Percentiles rank a stretch among this genome's conserved stretches.
phyloP scores from a whole-genome alignment of 2,329 filamentous ascomycete species.

The Epichloe aotearoae region DNA sequence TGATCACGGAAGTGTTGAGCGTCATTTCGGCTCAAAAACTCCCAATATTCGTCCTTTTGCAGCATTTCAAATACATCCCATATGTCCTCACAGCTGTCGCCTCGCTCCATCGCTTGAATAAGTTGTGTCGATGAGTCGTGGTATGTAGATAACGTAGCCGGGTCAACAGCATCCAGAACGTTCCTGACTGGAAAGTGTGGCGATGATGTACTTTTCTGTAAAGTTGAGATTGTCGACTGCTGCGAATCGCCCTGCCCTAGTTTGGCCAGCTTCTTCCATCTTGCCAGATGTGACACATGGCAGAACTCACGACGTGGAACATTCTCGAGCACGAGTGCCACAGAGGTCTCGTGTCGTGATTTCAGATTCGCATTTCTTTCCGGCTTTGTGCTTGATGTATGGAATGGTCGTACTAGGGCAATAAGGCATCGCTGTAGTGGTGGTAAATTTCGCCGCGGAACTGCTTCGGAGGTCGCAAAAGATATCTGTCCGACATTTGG shows the following conservation, averaged over 20 bases:
- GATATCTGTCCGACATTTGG: not conserved
- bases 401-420: slow-evolving; percentile 9
- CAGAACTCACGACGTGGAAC: not conserved
- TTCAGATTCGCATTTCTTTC: not conserved
- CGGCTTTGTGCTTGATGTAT: not conserved
- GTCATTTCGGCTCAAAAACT: slow-evolving; percentile 11
- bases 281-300: slow-evolving; percentile 3
- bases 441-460: not conserved
- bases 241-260: slow-evolving; percentile 7
- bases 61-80: slow-evolving; percentile 17
- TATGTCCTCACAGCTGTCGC: slow-evolving; percentile 12
- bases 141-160: slow-evolving; percentile 6
- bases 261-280: slow-evolving; percentile 10
- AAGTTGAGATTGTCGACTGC: not conserved
- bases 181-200: not conserved
- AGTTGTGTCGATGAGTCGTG: slow-evolving; percentile 10
- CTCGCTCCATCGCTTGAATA: slow-evolving; percentile 10
- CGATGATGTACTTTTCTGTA: not conserved
- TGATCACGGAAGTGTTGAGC: slow-evolving; percentile 17
- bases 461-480: not conserved
- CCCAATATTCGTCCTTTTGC: slow-evolving; percentile 6
- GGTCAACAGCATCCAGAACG: not conserved
- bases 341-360: not conserved
- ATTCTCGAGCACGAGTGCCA: not conserved
- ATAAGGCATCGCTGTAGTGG: slow-evolving; percentile 4